Evolutionary conservation across 2,329 filamentous ascomycete species (phyloP).

Genomic region (Verticillium dahliae): DNA sequence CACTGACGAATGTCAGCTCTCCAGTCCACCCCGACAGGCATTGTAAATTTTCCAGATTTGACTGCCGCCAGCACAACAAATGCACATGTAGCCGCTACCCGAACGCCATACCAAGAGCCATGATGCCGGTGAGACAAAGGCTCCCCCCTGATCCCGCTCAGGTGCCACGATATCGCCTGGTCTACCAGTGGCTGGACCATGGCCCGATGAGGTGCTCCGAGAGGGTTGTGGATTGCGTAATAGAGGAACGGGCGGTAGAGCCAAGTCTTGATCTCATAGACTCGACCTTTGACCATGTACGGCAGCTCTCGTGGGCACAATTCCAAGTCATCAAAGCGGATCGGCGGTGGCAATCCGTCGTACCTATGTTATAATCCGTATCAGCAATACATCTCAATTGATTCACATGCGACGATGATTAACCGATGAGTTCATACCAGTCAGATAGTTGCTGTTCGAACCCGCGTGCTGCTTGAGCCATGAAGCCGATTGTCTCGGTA

Average conservation of each 20-base stretch:
- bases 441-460: conserved; percentile 5
- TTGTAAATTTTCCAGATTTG: conserved; percentile 7
- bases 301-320: not conserved
- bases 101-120: conserved; percentile 20
- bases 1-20: not conserved
- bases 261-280: conserved; percentile 10
- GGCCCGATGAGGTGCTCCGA: not conserved
- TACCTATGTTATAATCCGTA: not conserved
- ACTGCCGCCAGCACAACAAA: conserved; percentile 20
- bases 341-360: not conserved
- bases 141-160: conserved; percentile 12
- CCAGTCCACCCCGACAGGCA: not conserved
- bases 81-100: conserved; percentile 12
- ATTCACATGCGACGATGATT: not conserved
- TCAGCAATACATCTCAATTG: not conserved
- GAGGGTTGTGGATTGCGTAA: conserved; percentile 11
- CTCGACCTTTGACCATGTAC: not conserved
- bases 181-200: conserved; percentile 12
- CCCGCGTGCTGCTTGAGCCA: conserved; percentile 12
- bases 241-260: conserved; percentile 14
- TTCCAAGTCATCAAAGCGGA: not conserved
- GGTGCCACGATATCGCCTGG: conserved; percentile 14
- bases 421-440: not conserved
- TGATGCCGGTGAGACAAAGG: conserved; percentile 22
- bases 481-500: conserved; percentile 1